phyloP scores from a whole-genome alignment of 1,284 basidiomycete genomes.

The Malassezia vespertilionis region DNA sequence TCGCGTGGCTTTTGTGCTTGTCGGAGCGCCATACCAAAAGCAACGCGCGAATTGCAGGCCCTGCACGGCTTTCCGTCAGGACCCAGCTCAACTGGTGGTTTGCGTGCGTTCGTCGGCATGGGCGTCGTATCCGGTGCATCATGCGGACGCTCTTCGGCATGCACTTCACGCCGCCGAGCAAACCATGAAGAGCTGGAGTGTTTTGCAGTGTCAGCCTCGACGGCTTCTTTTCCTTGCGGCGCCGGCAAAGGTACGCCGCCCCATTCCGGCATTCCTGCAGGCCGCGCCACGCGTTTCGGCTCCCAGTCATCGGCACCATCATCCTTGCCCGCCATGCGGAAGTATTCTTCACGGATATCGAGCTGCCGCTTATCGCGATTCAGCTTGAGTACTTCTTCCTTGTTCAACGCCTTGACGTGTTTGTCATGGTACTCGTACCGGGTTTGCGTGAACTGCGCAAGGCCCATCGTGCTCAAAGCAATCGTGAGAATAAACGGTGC shows the following conservation, averaged over 20 bases:
- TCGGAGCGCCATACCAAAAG: conserved; percentile 38
- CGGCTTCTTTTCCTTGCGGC: conserved; percentile 10
- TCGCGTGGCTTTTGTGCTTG: conserved; percentile 1
- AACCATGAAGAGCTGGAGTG: conserved; percentile 12
- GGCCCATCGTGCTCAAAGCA: conserved; percentile 73
- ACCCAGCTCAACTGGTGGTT: conserved; percentile 28
- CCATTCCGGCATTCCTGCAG: conserved; percentile 75
- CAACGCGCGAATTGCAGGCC: conserved; percentile 40
- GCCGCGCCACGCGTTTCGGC: conserved; percentile 69
- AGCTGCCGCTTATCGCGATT: conserved; percentile 70
- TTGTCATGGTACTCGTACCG: conserved; percentile 77
- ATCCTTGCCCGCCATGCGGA: conserved; percentile 54
- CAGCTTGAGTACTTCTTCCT: conserved; percentile 73
- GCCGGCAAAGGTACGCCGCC: conserved; percentile 56
- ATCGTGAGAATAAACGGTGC: conserved; percentile 75
- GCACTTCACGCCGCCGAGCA: conserved; percentile 5
- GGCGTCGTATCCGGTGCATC: conserved; percentile 3
- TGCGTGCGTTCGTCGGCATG: not conserved
- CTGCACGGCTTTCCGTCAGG: conserved; percentile 46
- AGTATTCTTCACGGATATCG: conserved; percentile 90
- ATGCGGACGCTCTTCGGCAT: conserved; percentile 12
- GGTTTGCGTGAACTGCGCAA: conserved; percentile 75
- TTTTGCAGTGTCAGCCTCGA: conserved; percentile 5
- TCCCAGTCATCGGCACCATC: conserved; percentile 74
- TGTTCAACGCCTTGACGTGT: conserved; percentile 63